phyloP scores from a whole-genome alignment of 179 eudicot species.

The Corrigiola litoralis region DNA sequence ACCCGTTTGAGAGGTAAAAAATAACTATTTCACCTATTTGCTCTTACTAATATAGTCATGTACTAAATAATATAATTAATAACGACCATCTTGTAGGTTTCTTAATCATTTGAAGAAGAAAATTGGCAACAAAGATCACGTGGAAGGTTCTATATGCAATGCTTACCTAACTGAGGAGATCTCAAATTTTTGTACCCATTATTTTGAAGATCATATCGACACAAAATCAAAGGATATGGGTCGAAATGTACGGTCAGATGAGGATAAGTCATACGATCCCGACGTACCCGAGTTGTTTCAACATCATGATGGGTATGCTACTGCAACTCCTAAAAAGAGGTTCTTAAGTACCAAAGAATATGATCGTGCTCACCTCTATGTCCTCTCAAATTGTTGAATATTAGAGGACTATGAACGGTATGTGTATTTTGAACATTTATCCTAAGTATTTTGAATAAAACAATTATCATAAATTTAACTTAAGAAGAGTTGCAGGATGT shows the following conservation, averaged over 20 bases:
- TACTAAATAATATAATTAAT: no score
- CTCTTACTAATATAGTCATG: no score
- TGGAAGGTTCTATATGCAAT: no score
- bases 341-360: background rate
- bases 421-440: no score
- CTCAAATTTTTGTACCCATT: background rate
- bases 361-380: background rate
- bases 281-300: background rate
- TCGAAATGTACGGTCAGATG: background rate
- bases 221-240: background rate
- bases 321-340: background rate
- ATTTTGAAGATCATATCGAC: background rate
- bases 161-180: no score
- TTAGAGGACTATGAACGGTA: background rate
- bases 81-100: no score
- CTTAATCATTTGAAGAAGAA: no score
- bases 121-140: no score
- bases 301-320: background rate
- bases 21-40: no score
- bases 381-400: background rate
- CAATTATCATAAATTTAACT: no score
- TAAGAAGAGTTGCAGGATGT: no score
- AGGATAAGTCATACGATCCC: background rate
- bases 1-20: conserved; percentile 11
- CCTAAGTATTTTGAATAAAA: no score